Base-by-base conservation (phyloP, 1,139 yeast genomes). In the Schizosaccharomyces versatilis region DNA sequence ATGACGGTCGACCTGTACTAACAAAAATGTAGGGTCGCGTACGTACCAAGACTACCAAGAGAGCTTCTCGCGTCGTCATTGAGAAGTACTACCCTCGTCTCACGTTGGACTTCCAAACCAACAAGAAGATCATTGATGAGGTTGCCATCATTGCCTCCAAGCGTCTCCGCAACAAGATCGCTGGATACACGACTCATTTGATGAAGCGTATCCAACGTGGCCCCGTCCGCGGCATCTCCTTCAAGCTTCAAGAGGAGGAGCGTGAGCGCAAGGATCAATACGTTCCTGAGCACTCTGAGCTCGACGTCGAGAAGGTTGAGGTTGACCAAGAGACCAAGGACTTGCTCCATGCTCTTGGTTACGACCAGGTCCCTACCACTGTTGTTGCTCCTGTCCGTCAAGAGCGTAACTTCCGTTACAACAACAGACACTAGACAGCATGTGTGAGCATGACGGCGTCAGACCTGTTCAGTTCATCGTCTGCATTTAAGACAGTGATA, bases 131-230 rank as follows among this genome's bases (percentile, higher is more conserved):
- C 74, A 84, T 95, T 69, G 83, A 85, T 71, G 96, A 93, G 77
- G 85, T 93, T 70, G 98, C 99, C 68, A 88, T 84, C 74, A 93
- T 93, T 73, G 96, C 93, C 76, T 85, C 98, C 71, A 93, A 93
- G 84, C 88, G 98, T 79, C 84, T 93, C 75, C 90, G 98, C 81
- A 93, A 93, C 93, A 90, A 90, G 86, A 93, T 90, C 72, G 98
- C 99, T 73, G 99, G 99, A 74, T 90, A 88, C 95, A 90, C 98
- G 77, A 90, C 98, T 72, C 99, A 90, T 77, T 82, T 90, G 76
- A 93, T 90, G 98, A 88, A 85, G 82, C 88, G 99, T 80, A 90
- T 90, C 72, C 98, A 93, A 78, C 90, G 90, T 81, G 99, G 99
- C 72, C 98, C 99, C 79, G 99, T 90, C 69, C 88, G 97, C 82